Conservation (phyloP, 139 green algal genomes). For the Astrephomene gubernaculifera region DNA sequence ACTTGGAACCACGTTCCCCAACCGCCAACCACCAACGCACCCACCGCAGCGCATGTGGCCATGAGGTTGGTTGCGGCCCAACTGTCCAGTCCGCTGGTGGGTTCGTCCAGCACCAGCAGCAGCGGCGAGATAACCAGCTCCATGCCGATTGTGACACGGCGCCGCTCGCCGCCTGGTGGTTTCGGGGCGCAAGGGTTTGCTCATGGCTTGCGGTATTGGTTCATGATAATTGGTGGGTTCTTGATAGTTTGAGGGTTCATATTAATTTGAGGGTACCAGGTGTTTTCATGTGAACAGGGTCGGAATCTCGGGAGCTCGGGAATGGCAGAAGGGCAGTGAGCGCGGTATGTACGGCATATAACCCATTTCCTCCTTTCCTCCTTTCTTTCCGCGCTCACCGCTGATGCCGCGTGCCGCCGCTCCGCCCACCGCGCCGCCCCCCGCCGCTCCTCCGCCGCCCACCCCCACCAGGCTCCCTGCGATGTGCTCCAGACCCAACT, state of each 20-base stretch:
- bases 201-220: too few species aligned
- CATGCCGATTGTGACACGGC: slow-evolving; percentile 79
- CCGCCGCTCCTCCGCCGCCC: background rate
- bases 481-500: slow-evolving; percentile 33
- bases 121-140: slow-evolving; percentile 76
- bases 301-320: too few species aligned
- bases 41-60: slow-evolving; percentile 63
- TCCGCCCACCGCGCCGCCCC: background rate
- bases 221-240: too few species aligned
- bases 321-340: too few species aligned
- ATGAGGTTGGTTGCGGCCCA: slow-evolving; percentile 76
- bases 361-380: too few species aligned
- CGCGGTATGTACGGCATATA: too few species aligned
- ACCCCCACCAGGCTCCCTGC: slow-evolving; percentile 19
- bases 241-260: too few species aligned
- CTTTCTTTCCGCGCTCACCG: too few species aligned
- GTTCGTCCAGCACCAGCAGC: slow-evolving; percentile 71
- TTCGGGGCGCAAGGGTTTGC: too few species aligned
- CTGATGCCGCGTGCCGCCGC: slow-evolving; percentile 28
- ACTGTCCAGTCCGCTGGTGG: slow-evolving; percentile 79
- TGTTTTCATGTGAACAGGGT: too few species aligned
- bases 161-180: slow-evolving; percentile 77
- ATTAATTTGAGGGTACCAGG: too few species aligned
- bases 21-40: background rate
- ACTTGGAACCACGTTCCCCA: background rate